Evolutionary conservation across 306 rosid species (phyloP), one percentile per base, ranked within the genome.

Genomic region (Dryas drummondii): DNA sequence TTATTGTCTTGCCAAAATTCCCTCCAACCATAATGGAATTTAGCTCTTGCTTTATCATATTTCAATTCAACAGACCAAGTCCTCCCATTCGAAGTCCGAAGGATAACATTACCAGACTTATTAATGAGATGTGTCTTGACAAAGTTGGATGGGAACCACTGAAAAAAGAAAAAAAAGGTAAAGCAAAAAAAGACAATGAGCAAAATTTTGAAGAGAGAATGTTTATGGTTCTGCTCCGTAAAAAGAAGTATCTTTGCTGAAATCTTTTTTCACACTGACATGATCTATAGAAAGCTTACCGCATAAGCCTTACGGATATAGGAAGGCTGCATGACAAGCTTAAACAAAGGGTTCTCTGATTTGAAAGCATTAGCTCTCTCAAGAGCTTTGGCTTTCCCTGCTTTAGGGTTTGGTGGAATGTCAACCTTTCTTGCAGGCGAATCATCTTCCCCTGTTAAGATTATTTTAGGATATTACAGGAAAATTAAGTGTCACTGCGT

Each of bases 11-110:
- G 8, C 2, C 32, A 46, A 69, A 77, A 77, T 4, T 0, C 10
- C 13, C 3, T n/a, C 80, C 75, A 77, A 27, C 74, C 74, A 56
- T 0, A 0, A 1, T 62, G 3, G 66, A 76, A 44, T 47, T 26
- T 62, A 15, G 6, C n/a, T 32, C 17, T 62, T 66, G 15, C 10
- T 9, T 19, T 9, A 2, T 3, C 19, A 3, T 32, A 2, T 3
- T 44, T 0, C 14, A 46, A 48, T 22, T 12, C 5, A 16, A 64
- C 50, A 1, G 3, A 2, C 69, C 69, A 14, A 22, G 22, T 22
- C 22, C 22, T 22, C 22, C 22, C 22, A 22, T 19, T 7, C 3
- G 64, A 27, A 63, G 68, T 32, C 45, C 45, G 19, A 46, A 68
- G 72, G 57, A 22, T 22, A n/a, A 5, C 57, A 12, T 26, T 19